Conservation (phyloP, 345 rosid species). For the Sapria himalayana region DNA sequence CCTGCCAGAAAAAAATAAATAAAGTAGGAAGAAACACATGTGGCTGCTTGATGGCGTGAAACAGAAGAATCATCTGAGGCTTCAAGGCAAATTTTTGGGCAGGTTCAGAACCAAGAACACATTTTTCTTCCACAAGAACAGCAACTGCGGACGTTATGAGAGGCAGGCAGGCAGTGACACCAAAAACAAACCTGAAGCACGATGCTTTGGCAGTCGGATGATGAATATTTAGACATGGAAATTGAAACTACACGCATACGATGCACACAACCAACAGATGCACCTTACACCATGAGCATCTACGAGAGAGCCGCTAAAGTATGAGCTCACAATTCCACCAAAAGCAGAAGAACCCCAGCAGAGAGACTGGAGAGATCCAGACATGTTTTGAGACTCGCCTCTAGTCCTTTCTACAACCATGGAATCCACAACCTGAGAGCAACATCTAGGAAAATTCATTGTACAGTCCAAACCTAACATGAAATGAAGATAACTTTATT, state of each 20-base stretch:
- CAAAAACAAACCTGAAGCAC: slow-evolving; percentile 74
- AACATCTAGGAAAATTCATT: too few relatives aligned
- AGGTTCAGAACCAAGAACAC: slow-evolving; percentile 21
- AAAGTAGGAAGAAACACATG: slow-evolving; percentile 67
- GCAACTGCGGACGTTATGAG: slow-evolving; percentile 81
- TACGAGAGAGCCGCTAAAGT: slow-evolving; percentile 87
- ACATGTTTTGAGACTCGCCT: slow-evolving; percentile 85
- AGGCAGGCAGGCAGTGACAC: slow-evolving; percentile 75
- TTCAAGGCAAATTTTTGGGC: slow-evolving; percentile 25
- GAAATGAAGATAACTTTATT: too few relatives aligned
- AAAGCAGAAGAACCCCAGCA: slow-evolving; percentile 99
- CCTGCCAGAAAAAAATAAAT: slow-evolving; percentile 92
- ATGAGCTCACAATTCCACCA: slow-evolving; percentile 91
- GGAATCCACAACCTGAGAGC: slow-evolving; percentile 78
- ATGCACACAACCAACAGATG: slow-evolving; percentile 7
- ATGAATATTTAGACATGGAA: too few relatives aligned
- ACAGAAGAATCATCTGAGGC: slow-evolving; percentile 38
- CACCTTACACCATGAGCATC: slow-evolving; percentile 84
- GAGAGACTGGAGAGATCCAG: slow-evolving; percentile 80
- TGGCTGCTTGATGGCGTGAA: slow-evolving; percentile 64
- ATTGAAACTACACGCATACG: too few relatives aligned
- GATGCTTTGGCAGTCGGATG: slow-evolving; percentile 3
- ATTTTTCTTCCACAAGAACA: slow-evolving; percentile 75
- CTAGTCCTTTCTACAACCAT: slow-evolving; percentile 98
- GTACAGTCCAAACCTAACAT: too few relatives aligned